phyloP scores from a whole-genome alignment of 306 rosid genomes.

The Vicia villosa region DNA sequence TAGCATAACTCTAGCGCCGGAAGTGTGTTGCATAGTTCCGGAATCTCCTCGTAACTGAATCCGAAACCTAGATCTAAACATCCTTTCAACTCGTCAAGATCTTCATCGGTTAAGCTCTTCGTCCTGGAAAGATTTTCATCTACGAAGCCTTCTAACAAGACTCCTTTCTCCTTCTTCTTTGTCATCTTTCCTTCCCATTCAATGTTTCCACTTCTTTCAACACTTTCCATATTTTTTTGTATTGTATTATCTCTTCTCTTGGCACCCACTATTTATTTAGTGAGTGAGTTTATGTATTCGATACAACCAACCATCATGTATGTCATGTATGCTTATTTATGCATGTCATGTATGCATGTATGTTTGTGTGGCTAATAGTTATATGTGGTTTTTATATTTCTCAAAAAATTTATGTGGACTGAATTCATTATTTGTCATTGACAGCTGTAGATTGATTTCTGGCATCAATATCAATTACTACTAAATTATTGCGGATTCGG shows the following conservation, averaged over 20 bases:
- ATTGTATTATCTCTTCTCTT: neutral
- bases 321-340: neutral
- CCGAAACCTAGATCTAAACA: slow-evolving; percentile 91
- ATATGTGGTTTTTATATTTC: neutral
- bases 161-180: slow-evolving; percentile 65
- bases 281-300: neutral
- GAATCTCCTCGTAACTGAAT: slow-evolving; percentile 86
- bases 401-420: neutral
- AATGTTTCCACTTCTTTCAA: slow-evolving; percentile 49
- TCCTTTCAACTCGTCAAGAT: slow-evolving; percentile 82
- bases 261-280: neutral
- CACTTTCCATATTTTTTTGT: slow-evolving; percentile 5
- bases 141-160: slow-evolving; percentile 69
- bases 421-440: neutral
- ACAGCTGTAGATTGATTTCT: slow-evolving; percentile 1
- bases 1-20: slow-evolving; percentile 87
- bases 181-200: slow-evolving; percentile 49
- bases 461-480: too few relatives aligned
- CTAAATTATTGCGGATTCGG: neutral
- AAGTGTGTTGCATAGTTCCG: slow-evolving; percentile 81
- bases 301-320: too few relatives aligned
- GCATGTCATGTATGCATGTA: neutral
- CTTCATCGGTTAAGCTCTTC: slow-evolving; percentile 81
- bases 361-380: neutral
- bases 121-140: slow-evolving; percentile 65